Conservation (phyloP, 805 yeast species). For the Pachysolen tannophilus region DNA sequence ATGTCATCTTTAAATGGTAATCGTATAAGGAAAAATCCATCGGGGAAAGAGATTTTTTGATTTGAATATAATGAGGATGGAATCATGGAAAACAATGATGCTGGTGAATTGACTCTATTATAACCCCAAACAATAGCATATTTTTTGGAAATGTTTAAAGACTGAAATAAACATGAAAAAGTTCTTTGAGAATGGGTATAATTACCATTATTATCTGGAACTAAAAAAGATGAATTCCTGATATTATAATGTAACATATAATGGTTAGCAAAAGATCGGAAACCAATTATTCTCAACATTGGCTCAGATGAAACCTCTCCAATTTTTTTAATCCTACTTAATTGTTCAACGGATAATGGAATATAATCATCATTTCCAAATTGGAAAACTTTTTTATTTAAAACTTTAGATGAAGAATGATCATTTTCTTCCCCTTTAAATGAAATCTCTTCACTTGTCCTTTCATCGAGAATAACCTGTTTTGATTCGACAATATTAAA, state of each 20-base stretch:
- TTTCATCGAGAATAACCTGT: slow-evolving; percentile 28
- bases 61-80: slow-evolving; percentile 33
- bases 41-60: slow-evolving; percentile 32
- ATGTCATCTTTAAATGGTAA: slow-evolving; percentile 75
- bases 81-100: slow-evolving; percentile 49
- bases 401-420: too few species aligned
- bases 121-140: slow-evolving; percentile 74
- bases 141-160: slow-evolving; percentile 40
- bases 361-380: slow-evolving; percentile 38
- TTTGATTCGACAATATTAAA: slow-evolving; percentile 44
- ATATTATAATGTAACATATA: slow-evolving; percentile 44
- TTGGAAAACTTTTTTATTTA: slow-evolving; percentile 28
- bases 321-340: slow-evolving; percentile 24
- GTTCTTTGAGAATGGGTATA: slow-evolving; percentile 58
- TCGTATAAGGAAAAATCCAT: slow-evolving; percentile 64
- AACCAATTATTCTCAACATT: slow-evolving; percentile 60
- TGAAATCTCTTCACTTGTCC: slow-evolving; percentile 34
- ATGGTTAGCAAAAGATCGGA: slow-evolving; percentile 35
- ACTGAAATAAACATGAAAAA: slow-evolving; percentile 57
- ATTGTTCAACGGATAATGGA: slow-evolving; percentile 28
- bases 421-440: too few species aligned
- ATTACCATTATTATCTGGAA: slow-evolving; percentile 53
- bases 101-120: slow-evolving; percentile 41
- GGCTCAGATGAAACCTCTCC: slow-evolving; percentile 33
- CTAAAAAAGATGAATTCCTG: slow-evolving; percentile 51